Conservation (phyloP, 345 rosid species). For the Eucalyptus marginata region DNA sequence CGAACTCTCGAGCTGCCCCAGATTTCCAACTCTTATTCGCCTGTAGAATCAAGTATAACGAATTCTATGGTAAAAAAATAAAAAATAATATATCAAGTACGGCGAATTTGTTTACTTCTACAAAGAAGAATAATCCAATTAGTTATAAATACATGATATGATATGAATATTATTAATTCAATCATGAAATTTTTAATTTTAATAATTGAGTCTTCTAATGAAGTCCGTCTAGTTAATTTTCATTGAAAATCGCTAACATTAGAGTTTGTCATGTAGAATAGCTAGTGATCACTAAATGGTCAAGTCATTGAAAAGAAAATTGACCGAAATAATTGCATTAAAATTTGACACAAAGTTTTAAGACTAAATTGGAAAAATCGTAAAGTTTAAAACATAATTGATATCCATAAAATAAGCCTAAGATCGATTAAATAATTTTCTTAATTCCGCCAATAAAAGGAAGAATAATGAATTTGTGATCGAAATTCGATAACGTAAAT, state of each 20-base stretch:
- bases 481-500: neutral
- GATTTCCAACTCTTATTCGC: neutral
- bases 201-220: neutral
- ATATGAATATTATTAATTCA: neutral
- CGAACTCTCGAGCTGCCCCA: neutral
- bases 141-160: neutral
- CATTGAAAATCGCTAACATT: fast-evolving
- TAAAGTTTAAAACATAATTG: neutral
- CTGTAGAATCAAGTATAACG: neutral
- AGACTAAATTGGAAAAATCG: neutral
- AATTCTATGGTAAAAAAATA: neutral
- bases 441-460: neutral
- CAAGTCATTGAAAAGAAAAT: neutral
- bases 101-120: neutral
- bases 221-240: fast-evolving
- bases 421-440: neutral
- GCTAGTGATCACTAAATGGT: fast-evolving
- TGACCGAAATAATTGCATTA: fast-evolving
- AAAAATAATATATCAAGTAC: neutral
- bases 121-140: neutral
- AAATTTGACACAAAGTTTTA: neutral
- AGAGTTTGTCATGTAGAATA: fast-evolving
- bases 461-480: neutral
- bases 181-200: neutral
- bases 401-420: neutral